phyloP scores from a whole-genome alignment of 1,284 basidiomycete genomes.

The Apiotrichum laibachii region DNA sequence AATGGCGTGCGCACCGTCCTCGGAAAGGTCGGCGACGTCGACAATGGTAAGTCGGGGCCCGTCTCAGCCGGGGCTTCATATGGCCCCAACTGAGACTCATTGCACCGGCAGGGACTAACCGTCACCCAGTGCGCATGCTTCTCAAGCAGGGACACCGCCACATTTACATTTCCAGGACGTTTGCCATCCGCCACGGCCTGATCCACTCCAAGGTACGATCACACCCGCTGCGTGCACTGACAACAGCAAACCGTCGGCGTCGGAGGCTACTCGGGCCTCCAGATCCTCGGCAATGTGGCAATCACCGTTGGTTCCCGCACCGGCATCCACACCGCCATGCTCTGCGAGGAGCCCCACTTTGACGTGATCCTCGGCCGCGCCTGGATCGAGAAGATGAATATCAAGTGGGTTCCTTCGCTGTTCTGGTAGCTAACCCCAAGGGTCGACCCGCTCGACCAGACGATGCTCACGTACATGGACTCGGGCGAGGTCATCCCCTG shows the following conservation, averaged over 20 bases:
- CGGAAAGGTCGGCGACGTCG: conserved; percentile 84
- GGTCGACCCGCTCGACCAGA: conserved; percentile 77
- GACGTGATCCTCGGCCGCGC: conserved; percentile 91
- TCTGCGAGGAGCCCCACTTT: conserved; percentile 94
- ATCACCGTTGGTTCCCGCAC: conserved; percentile 56
- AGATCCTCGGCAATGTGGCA: conserved; percentile 71
- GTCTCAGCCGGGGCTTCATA: conserved; percentile 1
- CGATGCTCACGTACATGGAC: conserved; percentile 83
- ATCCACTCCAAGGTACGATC: conserved; percentile 60
- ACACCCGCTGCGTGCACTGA: conserved; percentile 4
- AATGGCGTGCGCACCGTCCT: conserved; percentile 91
- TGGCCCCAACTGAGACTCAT: neutral
- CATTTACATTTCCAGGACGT: conserved; percentile 92
- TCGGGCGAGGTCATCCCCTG: conserved; percentile 91
- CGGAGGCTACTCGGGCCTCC: conserved; percentile 48
- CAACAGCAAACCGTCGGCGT: conserved; percentile 38
- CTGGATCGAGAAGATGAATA: conserved; percentile 87
- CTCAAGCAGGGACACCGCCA: conserved; percentile 90
- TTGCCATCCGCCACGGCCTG: conserved; percentile 84
- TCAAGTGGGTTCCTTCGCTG: conserved; percentile 54
- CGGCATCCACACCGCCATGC: conserved; percentile 55
- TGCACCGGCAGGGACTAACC: conserved; percentile 35
- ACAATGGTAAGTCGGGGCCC: conserved; percentile 60
- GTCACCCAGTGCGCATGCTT: conserved; percentile 71
- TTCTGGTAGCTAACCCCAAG: conserved; percentile 33